These are phyloP conservation scores for Nakataea oryzae DNA, from an alignment of 2,329 filamentous ascomycete species.

Conservation along the genomic window DNA sequence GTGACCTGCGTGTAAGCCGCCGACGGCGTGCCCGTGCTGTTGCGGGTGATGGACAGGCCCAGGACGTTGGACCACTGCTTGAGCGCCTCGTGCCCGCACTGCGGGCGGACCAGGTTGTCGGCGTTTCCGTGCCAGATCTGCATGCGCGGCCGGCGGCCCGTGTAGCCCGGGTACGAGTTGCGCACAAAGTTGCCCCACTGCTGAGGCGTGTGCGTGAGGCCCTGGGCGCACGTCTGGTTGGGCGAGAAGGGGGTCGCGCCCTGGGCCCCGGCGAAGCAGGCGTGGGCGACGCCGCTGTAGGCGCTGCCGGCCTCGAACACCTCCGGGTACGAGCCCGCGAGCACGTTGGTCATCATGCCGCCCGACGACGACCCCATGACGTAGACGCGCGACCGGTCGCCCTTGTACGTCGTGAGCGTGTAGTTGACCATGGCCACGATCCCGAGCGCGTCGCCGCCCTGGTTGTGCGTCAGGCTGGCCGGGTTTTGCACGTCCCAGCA, in stretches of 20 bases:
- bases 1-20: conserved; percentile 25
- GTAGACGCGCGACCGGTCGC: conserved; percentile 35
- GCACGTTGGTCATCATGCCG: conserved; percentile 44
- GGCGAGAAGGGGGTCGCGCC: conserved; percentile 22
- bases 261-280: conserved; percentile 30
- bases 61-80: conserved; percentile 37
- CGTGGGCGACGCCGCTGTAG: conserved; percentile 42
- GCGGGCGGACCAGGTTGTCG: conserved; percentile 22
- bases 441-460: conserved; percentile 30
- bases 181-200: conserved; percentile 25
- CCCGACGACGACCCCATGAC: conserved; percentile 36
- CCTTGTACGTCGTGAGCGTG: conserved; percentile 33
- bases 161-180: conserved; percentile 41
- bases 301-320: conserved; percentile 39
- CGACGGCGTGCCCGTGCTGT: conserved; percentile 19
- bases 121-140: conserved; percentile 24
- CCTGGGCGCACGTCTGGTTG: conserved; percentile 36
- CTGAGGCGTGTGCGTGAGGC: conserved; percentile 27
- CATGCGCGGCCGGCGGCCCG: conserved; percentile 27
- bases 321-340: conserved; percentile 44
- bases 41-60: conserved; percentile 19
- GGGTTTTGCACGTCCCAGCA: conserved; percentile 50
- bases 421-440: conserved; percentile 46
- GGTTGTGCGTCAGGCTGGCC: conserved; percentile 34
- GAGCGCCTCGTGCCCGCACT: conserved; percentile 22